phyloP scores from a whole-genome alignment of 176 grass and related monocot species.

The Neostapfia colusana region DNA sequence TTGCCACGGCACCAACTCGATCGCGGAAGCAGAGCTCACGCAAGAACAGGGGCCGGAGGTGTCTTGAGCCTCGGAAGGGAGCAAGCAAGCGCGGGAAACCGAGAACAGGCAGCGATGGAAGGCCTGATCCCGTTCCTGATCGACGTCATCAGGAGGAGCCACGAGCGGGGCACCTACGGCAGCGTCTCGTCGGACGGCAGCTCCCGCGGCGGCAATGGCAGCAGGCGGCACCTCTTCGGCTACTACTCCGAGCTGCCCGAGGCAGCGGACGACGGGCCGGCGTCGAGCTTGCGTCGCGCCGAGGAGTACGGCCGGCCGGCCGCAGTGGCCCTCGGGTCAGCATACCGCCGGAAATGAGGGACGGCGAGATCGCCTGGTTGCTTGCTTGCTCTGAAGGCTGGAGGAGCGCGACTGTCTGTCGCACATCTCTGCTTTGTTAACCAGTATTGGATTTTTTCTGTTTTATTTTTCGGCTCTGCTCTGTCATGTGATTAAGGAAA shows the following conservation, averaged over 20 bases:
- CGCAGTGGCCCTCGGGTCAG: neutral
- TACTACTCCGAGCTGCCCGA: conserved; percentile 39
- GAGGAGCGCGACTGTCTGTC: too few species aligned
- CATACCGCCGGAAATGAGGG: conserved; percentile 41
- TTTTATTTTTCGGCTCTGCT: too few species aligned
- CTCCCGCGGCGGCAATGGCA: conserved; percentile 41
- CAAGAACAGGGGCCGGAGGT: neutral
- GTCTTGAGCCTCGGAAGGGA: neutral
- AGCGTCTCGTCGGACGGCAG: conserved; percentile 44
- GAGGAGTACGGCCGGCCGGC: conserved; percentile 16
- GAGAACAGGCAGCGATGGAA: conserved; percentile 46
- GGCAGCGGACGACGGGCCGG: conserved; percentile 18
- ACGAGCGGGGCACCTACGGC: conserved; percentile 40
- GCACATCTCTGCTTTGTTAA: too few species aligned
- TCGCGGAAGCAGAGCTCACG: neutral
- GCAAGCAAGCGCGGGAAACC: too few species aligned
- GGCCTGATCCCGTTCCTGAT: conserved; percentile 87
- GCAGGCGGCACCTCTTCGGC: conserved; percentile 41
- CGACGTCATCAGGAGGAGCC: conserved; percentile 65
- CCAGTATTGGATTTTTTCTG: too few species aligned
- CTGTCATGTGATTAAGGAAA: too few species aligned
- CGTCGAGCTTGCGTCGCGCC: neutral
- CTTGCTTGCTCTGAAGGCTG: too few species aligned
- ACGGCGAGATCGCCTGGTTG: too few species aligned
- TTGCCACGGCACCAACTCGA: neutral